These are phyloP conservation scores for Ophiosphaerella herpotricha DNA, from an alignment of 2,329 filamentous ascomycete genomes.

Conservation along the genomic window DNA sequence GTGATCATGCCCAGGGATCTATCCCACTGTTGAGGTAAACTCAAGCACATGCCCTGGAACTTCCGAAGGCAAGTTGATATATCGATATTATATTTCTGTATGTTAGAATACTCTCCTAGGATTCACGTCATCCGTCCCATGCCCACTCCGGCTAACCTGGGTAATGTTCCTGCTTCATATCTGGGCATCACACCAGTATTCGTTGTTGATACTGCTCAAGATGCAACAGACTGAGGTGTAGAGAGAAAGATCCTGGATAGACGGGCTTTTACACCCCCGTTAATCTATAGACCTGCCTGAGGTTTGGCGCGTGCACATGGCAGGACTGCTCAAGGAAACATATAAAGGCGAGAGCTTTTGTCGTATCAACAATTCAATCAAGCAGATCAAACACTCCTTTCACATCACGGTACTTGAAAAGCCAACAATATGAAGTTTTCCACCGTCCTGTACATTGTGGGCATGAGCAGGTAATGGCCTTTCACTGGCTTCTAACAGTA, in stretches of 20 bases:
- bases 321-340: neutral
- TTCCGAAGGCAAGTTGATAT: slow-evolving; percentile 13
- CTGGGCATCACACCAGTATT: neutral
- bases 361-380: neutral
- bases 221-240: neutral
- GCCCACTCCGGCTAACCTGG: slow-evolving; percentile 16
- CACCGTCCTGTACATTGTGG: slow-evolving; percentile 21
- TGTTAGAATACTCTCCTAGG: slow-evolving; percentile 6
- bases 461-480: slow-evolving; percentile 21
- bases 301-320: neutral
- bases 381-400: slow-evolving; percentile 9
- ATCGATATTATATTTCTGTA: slow-evolving; percentile 18
- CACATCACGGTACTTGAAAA: slow-evolving; percentile 7
- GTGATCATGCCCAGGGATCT: slow-evolving; percentile 12
- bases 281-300: slow-evolving; percentile 4
- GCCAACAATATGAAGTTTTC: slow-evolving; percentile 32
- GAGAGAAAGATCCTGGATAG: neutral
- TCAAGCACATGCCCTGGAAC: slow-evolving; percentile 3
- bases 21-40: slow-evolving; percentile 14
- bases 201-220: slow-evolving; percentile 3
- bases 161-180: slow-evolving; percentile 1
- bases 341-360: slow-evolving; percentile 17
- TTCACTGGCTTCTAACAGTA: neutral
- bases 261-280: slow-evolving; percentile 1
- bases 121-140: slow-evolving; percentile 1